phyloP scores from a whole-genome alignment of 2,329 filamentous ascomycete genomes.

The Chaetomium strumarium region DNA sequence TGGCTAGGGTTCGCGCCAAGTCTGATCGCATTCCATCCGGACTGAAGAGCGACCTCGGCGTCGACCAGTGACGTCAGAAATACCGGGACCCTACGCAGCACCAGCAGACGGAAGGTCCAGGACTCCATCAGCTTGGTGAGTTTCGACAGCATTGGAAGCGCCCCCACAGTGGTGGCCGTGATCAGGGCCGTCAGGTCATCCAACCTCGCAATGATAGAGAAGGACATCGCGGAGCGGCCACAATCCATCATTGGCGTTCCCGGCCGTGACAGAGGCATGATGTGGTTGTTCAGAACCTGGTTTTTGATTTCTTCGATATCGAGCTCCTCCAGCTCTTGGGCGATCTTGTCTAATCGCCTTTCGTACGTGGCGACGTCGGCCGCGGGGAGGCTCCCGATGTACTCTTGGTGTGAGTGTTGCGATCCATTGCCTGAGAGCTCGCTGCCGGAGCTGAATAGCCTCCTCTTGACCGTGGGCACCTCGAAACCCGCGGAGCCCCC shows the following conservation, averaged over 20 bases:
- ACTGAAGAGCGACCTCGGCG: slow-evolving; percentile 57
- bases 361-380: slow-evolving; percentile 64
- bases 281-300: slow-evolving; percentile 77
- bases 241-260: slow-evolving; percentile 44
- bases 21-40: slow-evolving; percentile 59
- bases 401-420: slow-evolving; percentile 31
- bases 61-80: slow-evolving; percentile 62
- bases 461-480: slow-evolving; percentile 38
- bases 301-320: slow-evolving; percentile 84
- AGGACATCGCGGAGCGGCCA: slow-evolving; percentile 36
- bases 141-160: slow-evolving; percentile 72
- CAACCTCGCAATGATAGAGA: slow-evolving; percentile 59
- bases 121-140: slow-evolving; percentile 66
- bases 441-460: slow-evolving; percentile 28
- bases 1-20: slow-evolving; percentile 5
- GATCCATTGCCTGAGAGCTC: slow-evolving; percentile 1
- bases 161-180: slow-evolving; percentile 85
- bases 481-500: slow-evolving; percentile 51
- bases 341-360: slow-evolving; percentile 67
- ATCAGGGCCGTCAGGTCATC: slow-evolving; percentile 87
- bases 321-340: slow-evolving; percentile 59
- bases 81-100: slow-evolving; percentile 66
- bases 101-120: slow-evolving; percentile 71
- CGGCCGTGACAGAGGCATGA: slow-evolving; percentile 53
- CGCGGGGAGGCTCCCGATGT: slow-evolving; percentile 66